phyloP scores from a whole-genome alignment of 306 rosid species.

The Vigna mungo region DNA sequence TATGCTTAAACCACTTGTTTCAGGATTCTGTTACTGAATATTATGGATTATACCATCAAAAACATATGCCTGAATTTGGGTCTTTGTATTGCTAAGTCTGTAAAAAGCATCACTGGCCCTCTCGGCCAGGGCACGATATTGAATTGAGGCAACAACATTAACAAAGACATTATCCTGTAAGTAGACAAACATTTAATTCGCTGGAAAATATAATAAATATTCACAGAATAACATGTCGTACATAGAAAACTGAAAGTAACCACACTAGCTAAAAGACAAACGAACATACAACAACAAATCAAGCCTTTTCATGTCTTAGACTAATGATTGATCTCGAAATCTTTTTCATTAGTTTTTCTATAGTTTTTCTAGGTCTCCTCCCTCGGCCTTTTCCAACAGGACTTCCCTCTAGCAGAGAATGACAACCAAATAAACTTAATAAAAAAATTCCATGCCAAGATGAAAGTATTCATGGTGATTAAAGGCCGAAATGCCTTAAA shows the following conservation, averaged over 20 bases:
- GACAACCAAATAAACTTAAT: neutral
- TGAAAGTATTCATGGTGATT: neutral
- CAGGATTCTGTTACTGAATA: conserved; percentile 35
- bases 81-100: conserved; percentile 85
- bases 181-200: conserved; percentile 34
- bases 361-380: neutral
- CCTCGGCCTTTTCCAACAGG: too few species aligned
- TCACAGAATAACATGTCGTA: too few species aligned
- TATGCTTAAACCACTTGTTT: conserved; percentile 1
- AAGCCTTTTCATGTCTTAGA: neutral
- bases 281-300: neutral
- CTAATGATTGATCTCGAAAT: neutral
- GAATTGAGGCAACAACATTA: conserved; percentile 91
- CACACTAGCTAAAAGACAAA: neutral
- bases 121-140: conserved; percentile 84
- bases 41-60: conserved; percentile 73
- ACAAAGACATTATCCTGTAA: conserved; percentile 93
- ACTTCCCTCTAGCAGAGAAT: conserved; percentile 1
- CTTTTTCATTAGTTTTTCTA: neutral
- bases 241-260: too few species aligned
- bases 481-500: conserved; percentile 15
- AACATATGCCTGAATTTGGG: conserved; percentile 93
- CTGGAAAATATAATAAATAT: neutral
- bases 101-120: conserved; percentile 89
- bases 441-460: neutral